A percentile compares a stretch with the other conserved stretches of the same genome.
Conservation (phyloP, 345 rosid species). For the Barbarea vulgaris region DNA sequence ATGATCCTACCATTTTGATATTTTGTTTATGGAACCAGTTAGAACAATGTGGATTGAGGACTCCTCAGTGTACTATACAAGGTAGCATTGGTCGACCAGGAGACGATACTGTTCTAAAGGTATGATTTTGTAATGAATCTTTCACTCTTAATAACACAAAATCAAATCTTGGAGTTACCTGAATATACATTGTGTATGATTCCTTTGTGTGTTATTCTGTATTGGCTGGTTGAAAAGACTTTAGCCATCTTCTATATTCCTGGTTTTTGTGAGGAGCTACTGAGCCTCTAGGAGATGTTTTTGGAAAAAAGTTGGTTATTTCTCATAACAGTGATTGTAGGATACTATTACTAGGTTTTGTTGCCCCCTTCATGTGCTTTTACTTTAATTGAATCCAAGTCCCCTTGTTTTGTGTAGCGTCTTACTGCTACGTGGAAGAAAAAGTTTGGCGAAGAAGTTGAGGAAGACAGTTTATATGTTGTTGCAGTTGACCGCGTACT, state of each 20-base stretch:
- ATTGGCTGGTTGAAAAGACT: slow-evolving; percentile 12
- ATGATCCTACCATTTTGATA: background rate
- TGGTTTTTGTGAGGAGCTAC: background rate
- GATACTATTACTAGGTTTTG: background rate
- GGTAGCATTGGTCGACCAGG: slow-evolving; percentile 70
- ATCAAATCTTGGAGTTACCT: background rate
- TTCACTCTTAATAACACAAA: background rate
- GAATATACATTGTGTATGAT: background rate
- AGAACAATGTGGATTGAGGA: slow-evolving; percentile 81
- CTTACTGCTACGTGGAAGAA: slow-evolving; percentile 71
- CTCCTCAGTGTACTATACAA: slow-evolving; percentile 87
- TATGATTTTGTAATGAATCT: slow-evolving; percentile 27
- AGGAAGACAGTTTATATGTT: slow-evolving; percentile 55
- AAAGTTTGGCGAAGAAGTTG: slow-evolving; percentile 71
- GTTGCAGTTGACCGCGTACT: slow-evolving; percentile 75
- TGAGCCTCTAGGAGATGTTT: background rate
- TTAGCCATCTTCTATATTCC: background rate
- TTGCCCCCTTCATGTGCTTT: background rate
- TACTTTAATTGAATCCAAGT: background rate
- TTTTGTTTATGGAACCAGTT: slow-evolving; percentile 48
- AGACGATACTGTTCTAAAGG: slow-evolving; percentile 55
- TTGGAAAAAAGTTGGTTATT: background rate
- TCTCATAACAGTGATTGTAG: background rate
- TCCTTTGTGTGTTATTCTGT: background rate
- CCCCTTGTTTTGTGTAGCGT: slow-evolving; percentile 46